Base-by-base conservation (phyloP, 2,329 filamentous ascomycete species). In the Colletotrichum sublineola region DNA sequence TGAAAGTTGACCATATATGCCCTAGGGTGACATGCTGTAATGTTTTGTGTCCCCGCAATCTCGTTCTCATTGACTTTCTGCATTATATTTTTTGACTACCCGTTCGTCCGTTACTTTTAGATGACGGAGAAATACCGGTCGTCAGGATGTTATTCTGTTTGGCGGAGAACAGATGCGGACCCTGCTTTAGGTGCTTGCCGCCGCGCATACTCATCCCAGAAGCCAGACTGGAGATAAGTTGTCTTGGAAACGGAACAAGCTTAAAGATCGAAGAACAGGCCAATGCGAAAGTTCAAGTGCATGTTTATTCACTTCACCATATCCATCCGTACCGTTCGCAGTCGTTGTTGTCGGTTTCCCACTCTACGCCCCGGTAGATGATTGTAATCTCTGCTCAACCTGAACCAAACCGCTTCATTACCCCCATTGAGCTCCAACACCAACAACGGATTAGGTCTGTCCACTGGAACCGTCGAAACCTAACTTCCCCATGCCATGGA, bases 161-260 rank as follows among this genome's bases (percentile, higher is more conserved):
- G 33, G n/a, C 44, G 24, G 20, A 48, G 15, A 8, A 8, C n/a
- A 31, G 33, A 44, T 48, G 31, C 42, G 12, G 38, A 29, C 56
- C 38, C 12, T 52, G 24, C 44, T 18, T 52, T 20, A 18, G 15
- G 33, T 63, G 44, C 24, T 36, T 63, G 33, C 38, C 46, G 14
- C 53, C 18, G 40, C 40, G 33, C 42, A 42, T 66, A 11, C n/a
- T 56, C 29, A n/a, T 6, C 40, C 53, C 29, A 40, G 36, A 48
- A 48, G 38, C 24, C 44, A 9, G 40, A 62, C 36, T 29, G 29
- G n/a, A 11, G 11, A 55, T 55, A 38, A 53, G 44, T 14, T 48
- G 50, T 63, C 58, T 63, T 42, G 40, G 57, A 57, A 56, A 31
- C 20, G 50, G 58, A 56, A 55, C 65, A 55, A 42, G 24, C 38